Evolutionary conservation across 208 protist species (phyloP).

Genomic region (Wallacemonas sp.): DNA sequence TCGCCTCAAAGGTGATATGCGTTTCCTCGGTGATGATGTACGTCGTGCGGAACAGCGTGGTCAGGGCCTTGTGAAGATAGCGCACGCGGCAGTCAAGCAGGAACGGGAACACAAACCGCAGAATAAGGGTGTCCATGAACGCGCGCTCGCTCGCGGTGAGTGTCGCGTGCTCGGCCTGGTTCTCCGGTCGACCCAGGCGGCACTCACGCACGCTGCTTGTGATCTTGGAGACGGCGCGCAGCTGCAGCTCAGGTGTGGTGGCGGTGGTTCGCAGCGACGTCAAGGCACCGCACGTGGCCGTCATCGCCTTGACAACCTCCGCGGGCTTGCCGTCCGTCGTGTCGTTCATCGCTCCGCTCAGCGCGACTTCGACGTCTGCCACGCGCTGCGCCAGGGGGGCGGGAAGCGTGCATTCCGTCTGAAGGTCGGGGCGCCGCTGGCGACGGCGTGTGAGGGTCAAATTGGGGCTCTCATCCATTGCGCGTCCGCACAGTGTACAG

Average conservation of each 20-base stretch:
- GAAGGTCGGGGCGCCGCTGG: slow-evolving; percentile 47
- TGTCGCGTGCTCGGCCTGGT: background rate
- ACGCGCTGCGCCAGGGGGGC: slow-evolving; percentile 28
- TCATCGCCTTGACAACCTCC: slow-evolving; percentile 26
- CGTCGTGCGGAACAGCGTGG: slow-evolving; percentile 58
- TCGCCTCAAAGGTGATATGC: slow-evolving; percentile 20
- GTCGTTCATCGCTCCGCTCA: slow-evolving; percentile 1
- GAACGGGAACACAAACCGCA: slow-evolving; percentile 64
- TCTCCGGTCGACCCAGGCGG: slow-evolving; percentile 22
- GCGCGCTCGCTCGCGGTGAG: slow-evolving; percentile 20
- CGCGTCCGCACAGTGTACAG: too few relatives aligned
- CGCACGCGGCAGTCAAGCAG: slow-evolving; percentile 80
- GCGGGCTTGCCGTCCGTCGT: background rate
- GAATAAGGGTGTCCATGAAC: slow-evolving; percentile 38
- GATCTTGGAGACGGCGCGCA: slow-evolving; percentile 69
- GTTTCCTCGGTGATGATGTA: slow-evolving; percentile 31
- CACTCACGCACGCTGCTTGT: slow-evolving; percentile 53
- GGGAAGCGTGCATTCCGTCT: slow-evolving; percentile 35
- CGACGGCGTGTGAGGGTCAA: slow-evolving; percentile 34
- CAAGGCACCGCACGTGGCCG: slow-evolving; percentile 39
- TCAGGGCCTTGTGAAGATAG: slow-evolving; percentile 83
- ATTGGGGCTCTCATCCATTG: slow-evolving; percentile 1
- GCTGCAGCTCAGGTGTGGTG: slow-evolving; percentile 66
- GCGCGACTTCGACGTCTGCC: background rate
- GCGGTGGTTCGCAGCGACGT: slow-evolving; percentile 37